Percentiles rank a stretch among this genome's conserved stretches.
Evolutionary conservation across 495 filamentous ascomycete species (phyloP).

Genomic region (Neurospora hispaniola): DNA sequence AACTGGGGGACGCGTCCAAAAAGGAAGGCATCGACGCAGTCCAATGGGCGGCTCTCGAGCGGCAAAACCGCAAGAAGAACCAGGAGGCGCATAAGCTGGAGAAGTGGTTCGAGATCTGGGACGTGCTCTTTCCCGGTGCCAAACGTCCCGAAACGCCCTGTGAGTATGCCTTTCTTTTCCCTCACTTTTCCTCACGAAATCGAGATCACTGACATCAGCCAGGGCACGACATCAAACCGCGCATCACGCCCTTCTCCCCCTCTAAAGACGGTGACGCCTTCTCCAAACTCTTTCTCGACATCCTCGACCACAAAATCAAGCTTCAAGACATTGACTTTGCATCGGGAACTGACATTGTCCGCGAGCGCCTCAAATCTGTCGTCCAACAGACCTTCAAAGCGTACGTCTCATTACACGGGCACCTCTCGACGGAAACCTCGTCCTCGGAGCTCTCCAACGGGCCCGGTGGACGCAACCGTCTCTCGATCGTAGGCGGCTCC

Average conservation of each 20-base stretch:
- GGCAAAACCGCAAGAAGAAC: constrained; percentile 18
- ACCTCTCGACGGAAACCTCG: constrained; percentile 9
- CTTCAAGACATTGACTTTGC: constrained; percentile 15
- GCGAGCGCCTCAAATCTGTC: constrained; percentile 10
- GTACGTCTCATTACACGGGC: constrained; percentile 11
- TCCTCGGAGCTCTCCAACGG: constrained; percentile 7
- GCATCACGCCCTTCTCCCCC: constrained; percentile 1
- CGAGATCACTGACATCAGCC: not conserved
- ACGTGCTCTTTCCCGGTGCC: constrained; percentile 14
- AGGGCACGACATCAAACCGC: constrained; percentile 14
- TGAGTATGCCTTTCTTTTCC: constrained; percentile 2
- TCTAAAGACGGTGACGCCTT: constrained; percentile 15
- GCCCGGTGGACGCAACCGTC: not conserved
- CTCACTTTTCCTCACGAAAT: not conserved
- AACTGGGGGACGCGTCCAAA: constrained; percentile 8
- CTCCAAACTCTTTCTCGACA: constrained; percentile 15
- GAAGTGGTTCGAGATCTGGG: constrained; percentile 23
- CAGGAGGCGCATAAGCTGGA: constrained; percentile 16
- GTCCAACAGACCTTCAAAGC: constrained; percentile 13
- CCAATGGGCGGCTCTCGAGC: constrained; percentile 19
- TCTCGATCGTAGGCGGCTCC: constrained; percentile 4
- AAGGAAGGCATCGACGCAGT: constrained; percentile 17
- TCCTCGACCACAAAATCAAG: constrained; percentile 16
- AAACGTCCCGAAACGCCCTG: constrained; percentile 14
- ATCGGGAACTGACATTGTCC: constrained; percentile 3